phyloP scores from a whole-genome alignment of 148 eudicot genomes.

The Oxyria digyna region DNA sequence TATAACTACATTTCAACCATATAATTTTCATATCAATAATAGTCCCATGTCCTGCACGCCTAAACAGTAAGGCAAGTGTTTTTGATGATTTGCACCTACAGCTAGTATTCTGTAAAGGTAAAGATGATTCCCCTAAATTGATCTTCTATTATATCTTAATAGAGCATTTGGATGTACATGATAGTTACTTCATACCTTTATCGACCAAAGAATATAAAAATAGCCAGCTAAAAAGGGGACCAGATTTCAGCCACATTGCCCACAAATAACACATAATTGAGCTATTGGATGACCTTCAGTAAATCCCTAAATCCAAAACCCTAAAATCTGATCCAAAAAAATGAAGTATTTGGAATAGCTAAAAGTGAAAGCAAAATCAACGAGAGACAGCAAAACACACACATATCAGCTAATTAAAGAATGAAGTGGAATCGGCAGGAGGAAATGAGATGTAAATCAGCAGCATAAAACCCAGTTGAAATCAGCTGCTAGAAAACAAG shows the following conservation, averaged over 20 bases:
- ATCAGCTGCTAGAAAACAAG: neutral
- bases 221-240: neutral
- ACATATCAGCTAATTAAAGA: neutral
- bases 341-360: neutral
- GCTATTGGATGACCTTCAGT: neutral
- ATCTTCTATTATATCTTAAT: neutral
- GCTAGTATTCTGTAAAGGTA: neutral
- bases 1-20: neutral
- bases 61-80: neutral
- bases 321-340: neutral
- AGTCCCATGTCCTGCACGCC: neutral
- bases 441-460: neutral
- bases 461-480: neutral
- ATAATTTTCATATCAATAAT: neutral
- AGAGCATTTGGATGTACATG: neutral
- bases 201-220: neutral
- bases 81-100: neutral
- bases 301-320: neutral
- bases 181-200: neutral
- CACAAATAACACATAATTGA: constrained; percentile 1
- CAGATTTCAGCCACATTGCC: neutral
- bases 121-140: neutral
- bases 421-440: neutral
- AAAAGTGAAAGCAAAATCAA: neutral
- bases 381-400: neutral